Evolutionary conservation across 2,329 filamentous ascomycete genomes (phyloP).

Genomic region (Trichoderma oligosporum): DNA sequence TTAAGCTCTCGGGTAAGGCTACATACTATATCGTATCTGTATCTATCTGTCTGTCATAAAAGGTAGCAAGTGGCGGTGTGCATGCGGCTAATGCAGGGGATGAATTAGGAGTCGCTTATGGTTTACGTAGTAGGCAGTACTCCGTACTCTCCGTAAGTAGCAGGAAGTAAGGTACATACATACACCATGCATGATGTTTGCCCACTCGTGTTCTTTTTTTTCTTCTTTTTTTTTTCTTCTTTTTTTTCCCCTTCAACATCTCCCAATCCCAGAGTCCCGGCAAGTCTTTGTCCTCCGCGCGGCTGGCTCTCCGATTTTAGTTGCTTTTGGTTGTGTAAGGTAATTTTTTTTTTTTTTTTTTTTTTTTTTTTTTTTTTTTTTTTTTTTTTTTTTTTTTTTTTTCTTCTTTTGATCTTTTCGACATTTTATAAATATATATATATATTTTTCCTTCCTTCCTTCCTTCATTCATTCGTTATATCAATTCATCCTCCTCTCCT

Average conservation of each 20-base stretch:
- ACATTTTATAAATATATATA: too few relatives aligned
- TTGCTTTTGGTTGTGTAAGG: too few relatives aligned
- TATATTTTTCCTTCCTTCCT: neutral
- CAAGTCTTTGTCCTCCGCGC: constrained; percentile 20
- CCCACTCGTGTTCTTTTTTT: neutral
- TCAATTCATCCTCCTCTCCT: too few relatives aligned
- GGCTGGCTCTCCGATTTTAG: constrained; percentile 18
- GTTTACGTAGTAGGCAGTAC: too few relatives aligned
- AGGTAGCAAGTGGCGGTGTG: constrained; percentile 13
- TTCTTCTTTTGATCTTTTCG: too few relatives aligned
- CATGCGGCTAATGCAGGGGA: constrained; percentile 17
- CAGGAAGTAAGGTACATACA: too few relatives aligned
- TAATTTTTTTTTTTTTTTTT: constrained; percentile 3
- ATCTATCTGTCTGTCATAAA: neutral
- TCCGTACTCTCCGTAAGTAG: too few relatives aligned
- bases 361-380: constrained; percentile 2
- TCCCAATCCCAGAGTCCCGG: constrained; percentile 15
- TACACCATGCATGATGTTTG: too few relatives aligned
- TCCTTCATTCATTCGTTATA: constrained; percentile 14
- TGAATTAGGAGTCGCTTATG: too few relatives aligned
- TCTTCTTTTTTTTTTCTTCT: neutral
- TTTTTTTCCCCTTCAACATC: neutral
- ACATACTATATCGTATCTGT: neutral
- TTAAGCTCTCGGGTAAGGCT: too few relatives aligned
- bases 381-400: neutral